Conservation (phyloP, 2,329 filamentous ascomycete genomes). For the Fusarium temperatum region DNA sequence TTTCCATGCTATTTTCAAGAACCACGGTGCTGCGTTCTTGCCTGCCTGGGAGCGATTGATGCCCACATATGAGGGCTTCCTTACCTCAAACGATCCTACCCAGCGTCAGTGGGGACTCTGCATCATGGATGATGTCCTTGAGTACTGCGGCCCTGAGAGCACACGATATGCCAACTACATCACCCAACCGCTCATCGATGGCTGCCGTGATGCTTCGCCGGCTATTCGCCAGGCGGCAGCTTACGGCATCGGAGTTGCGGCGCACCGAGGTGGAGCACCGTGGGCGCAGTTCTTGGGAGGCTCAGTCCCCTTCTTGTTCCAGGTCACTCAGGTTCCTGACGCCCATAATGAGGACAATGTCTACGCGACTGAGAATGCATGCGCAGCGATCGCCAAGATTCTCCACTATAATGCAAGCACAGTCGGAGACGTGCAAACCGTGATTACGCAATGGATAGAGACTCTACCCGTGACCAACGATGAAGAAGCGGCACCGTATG, state of each 20-base stretch:
- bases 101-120: conserved; percentile 99
- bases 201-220: conserved; percentile 84
- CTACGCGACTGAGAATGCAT: conserved; percentile 97
- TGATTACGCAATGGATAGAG: conserved; percentile 87
- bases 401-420: conserved; percentile 86
- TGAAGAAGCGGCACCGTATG: conserved; percentile 96
- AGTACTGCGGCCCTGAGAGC: conserved; percentile 92
- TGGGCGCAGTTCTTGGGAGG: conserved; percentile 90
- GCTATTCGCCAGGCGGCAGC: conserved; percentile 95
- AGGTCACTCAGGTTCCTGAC: conserved; percentile 81
- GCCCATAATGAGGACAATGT: conserved; percentile 91
- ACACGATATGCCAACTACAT: conserved; percentile 89
- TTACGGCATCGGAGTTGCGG: conserved; percentile 95
- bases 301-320: conserved; percentile 83
- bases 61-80: conserved; percentile 85
- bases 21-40: conserved; percentile 86
- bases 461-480: conserved; percentile 94
- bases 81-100: conserved; percentile 82
- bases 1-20: conserved; percentile 98
- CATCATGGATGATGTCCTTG: conserved; percentile 97
- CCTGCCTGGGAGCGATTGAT: conserved; percentile 88
- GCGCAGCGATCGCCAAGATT: conserved; percentile 95
- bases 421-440: conserved; percentile 77
- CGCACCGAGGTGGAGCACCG: conserved; percentile 85
- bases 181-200: conserved; percentile 84